Conservation (phyloP, 345 rosid genomes). For the Citrus inodora region DNA sequence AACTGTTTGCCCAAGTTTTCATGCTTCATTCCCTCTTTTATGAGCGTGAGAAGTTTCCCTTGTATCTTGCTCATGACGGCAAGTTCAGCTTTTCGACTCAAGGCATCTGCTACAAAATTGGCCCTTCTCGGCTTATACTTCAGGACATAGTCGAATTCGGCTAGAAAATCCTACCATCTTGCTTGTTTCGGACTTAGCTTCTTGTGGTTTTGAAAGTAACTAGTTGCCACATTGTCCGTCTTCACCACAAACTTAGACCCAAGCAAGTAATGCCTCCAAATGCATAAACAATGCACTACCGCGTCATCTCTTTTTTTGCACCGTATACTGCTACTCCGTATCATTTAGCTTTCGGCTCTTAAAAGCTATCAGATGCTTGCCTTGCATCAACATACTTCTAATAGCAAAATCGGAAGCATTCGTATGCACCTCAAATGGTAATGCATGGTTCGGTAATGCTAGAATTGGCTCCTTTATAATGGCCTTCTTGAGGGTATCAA, state of each 20-base stretch:
- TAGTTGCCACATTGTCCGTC: neutral
- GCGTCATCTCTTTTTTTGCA: neutral
- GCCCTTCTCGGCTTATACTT: neutral
- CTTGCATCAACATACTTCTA: neutral
- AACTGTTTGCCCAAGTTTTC: neutral
- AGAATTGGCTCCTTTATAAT: neutral
- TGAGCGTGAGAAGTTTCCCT: neutral
- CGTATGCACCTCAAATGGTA: neutral
- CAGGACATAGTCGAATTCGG: neutral
- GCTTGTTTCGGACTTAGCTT: neutral
- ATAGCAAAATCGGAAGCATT: neutral
- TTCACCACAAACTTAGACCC: neutral
- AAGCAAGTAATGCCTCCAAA: neutral
- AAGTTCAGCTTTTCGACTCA: neutral
- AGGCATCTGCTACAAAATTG: neutral
- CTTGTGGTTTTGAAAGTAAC: neutral
- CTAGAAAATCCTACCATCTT: neutral
- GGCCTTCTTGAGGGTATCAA: neutral
- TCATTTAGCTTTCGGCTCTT: neutral
- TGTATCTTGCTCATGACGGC: neutral
- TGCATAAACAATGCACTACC: neutral
- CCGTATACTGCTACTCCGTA: neutral
- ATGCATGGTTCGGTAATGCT: neutral
- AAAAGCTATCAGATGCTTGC: fast-evolving
- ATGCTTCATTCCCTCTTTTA: neutral